Percentiles rank a stretch among this genome's conserved stretches.
phyloP scores from a whole-genome alignment of 176 grass and related monocot species.

The Oryza australiensis region DNA sequence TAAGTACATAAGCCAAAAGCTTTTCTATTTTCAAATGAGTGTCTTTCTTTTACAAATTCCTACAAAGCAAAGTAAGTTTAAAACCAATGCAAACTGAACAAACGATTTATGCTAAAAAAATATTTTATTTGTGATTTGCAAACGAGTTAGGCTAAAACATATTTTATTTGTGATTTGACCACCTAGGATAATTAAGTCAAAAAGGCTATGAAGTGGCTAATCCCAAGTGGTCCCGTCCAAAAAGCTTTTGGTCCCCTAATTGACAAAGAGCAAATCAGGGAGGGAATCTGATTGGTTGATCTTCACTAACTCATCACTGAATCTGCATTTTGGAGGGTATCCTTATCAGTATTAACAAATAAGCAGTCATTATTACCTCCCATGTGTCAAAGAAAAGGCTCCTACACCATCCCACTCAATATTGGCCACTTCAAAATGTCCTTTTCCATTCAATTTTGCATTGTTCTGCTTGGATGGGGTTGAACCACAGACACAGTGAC shows the following conservation, averaged over 20 bases:
- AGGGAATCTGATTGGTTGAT: neutral
- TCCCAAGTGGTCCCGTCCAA: slow-evolving; percentile 1
- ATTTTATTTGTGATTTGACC: neutral
- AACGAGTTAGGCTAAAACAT: neutral
- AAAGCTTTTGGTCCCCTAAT: slow-evolving; percentile 1
- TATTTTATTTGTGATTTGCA: neutral
- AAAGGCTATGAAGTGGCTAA: slow-evolving; percentile 35
- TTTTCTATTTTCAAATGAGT: neutral
- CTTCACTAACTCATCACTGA: neutral
- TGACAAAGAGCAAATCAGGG: neutral
- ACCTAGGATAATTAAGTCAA: slow-evolving; percentile 3
- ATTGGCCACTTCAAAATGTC: neutral
- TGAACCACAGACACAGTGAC: slow-evolving; percentile 14
- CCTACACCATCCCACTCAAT: slow-evolving; percentile 13
- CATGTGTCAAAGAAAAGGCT: neutral
- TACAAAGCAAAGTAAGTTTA: neutral
- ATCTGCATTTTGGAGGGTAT: neutral
- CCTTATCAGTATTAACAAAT: neutral
- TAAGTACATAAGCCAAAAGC: neutral
- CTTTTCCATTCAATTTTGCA: slow-evolving; percentile 22
- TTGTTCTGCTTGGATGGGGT: neutral
- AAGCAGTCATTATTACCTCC: neutral
- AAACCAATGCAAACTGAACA: neutral
- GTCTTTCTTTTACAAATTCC: neutral
- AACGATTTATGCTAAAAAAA: neutral